Conservation (phyloP, 768 basidiomycete species). For the Lentinula boryana region DNA sequence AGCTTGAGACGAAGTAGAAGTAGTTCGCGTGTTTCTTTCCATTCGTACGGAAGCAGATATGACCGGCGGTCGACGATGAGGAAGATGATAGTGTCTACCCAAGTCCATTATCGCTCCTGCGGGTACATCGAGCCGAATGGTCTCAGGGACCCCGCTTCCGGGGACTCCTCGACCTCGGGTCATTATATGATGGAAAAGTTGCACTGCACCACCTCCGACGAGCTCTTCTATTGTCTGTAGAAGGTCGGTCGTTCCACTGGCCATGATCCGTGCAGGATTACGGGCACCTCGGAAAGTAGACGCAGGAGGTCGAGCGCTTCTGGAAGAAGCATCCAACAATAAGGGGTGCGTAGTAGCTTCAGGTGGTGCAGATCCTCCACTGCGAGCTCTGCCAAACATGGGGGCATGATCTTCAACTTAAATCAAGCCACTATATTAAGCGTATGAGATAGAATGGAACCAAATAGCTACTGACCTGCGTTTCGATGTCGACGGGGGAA, state of each 20-base stretch:
- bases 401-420: slow-evolving; percentile 49
- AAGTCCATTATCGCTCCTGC: slow-evolving; percentile 57
- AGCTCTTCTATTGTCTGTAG: slow-evolving; percentile 77
- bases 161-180: slow-evolving; percentile 44
- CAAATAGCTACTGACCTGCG: slow-evolving; percentile 26
- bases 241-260: slow-evolving; percentile 49
- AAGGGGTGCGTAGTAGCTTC: slow-evolving; percentile 81
- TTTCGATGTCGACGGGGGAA: slow-evolving; percentile 51
- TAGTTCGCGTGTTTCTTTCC: slow-evolving; percentile 44
- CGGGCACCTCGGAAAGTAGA: slow-evolving; percentile 44
- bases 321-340: slow-evolving; percentile 55
- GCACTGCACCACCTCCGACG: slow-evolving; percentile 74
- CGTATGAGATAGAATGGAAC: slow-evolving; percentile 5
- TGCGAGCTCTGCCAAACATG: slow-evolving; percentile 60
- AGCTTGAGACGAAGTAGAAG: slow-evolving; percentile 32
- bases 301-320: slow-evolving; percentile 35
- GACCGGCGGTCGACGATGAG: slow-evolving; percentile 39
- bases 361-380: slow-evolving; percentile 41
- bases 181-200: slow-evolving; percentile 81
- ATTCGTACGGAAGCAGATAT: slow-evolving; percentile 56
- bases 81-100: slow-evolving; percentile 41
- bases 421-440: background rate
- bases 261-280: slow-evolving; percentile 50
- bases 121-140: slow-evolving; percentile 74
- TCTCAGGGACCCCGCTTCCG: slow-evolving; percentile 36